Base-by-base conservation (phyloP, 2,329 filamentous ascomycete genomes). In the Sclerotinia minor region DNA sequence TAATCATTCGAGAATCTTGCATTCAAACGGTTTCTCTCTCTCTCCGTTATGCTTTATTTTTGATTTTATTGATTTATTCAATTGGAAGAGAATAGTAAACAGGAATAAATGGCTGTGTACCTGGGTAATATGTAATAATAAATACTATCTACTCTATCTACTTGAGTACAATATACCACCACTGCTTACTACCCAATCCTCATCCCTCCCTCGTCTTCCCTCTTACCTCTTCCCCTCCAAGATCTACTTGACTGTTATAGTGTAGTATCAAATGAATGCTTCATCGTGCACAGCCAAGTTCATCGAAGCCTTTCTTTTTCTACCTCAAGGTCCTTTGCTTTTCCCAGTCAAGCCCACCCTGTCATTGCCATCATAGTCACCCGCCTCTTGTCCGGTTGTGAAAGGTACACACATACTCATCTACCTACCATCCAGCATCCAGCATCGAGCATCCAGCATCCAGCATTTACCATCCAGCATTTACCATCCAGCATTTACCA, bases 41-140 rank as follows among this genome's bases (percentile, higher is more conserved):
- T 49, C 58, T 35, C 21, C 58, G n/a, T 24, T 26, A 60, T 60
- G 58, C 44, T 49, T 60, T 9, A 41, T 41, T 38, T 29, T 29
- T 29, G 2, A 6, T 5, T 35, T 35, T 35, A 35, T 35, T 15
- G 6, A 8, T 32, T 19, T 19, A 53, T 32, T 41, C 21, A 5
- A 35, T 29, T n/a, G 58, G 26, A 54, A 54, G 13, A 21, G 15
- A 49, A 8, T 5, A 21, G 24, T 24, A 5, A 47, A 21, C 15
- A 32, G 6, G 11, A 6, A 50, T 24, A 13, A 44, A 21, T 17
- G 24, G 13, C 11, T 19, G 50, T 19, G 29, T 21, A 29, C 29
- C 29, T 29, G 5, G 29, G 29, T 29, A 35, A 3, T 13, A 4
- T 26, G 44, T 60, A 38, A 38, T 26, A 15, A 19, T 32, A n/a